A percentile compares a stretch with the other conserved stretches of the same genome.
Conservation (phyloP, 192 early-diverging fungal genomes). For the Spinellus fusiger region DNA sequence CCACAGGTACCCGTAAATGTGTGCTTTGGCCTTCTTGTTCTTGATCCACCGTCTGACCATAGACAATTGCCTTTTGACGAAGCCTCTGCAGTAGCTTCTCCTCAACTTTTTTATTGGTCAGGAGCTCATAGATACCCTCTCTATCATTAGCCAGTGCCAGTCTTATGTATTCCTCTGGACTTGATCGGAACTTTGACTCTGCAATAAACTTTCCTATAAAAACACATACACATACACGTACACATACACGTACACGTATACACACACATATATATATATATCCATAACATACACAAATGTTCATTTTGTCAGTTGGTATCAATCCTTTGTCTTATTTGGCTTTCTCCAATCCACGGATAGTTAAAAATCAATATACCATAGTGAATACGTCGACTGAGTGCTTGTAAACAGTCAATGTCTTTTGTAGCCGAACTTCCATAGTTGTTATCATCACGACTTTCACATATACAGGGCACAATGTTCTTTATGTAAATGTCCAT, state of each 20-base stretch:
- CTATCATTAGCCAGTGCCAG: slow-evolving; percentile 55
- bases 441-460: slow-evolving; percentile 75
- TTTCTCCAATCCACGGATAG: too few species aligned
- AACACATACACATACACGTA: too few species aligned
- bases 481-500: slow-evolving; percentile 76
- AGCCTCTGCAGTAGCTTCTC: slow-evolving; percentile 74
- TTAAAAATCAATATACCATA: slow-evolving; percentile 53
- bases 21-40: slow-evolving; percentile 21
- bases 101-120: slow-evolving; percentile 89
- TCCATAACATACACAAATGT: too few species aligned
- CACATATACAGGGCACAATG: slow-evolving; percentile 76
- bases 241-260: too few species aligned
- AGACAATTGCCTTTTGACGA: slow-evolving; percentile 84
- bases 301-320: too few species aligned
- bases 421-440: slow-evolving; percentile 92
- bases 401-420: slow-evolving; percentile 90
- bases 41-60: slow-evolving; percentile 68
- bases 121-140: slow-evolving; percentile 71
- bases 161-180: slow-evolving; percentile 30
- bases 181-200: slow-evolving; percentile 93
- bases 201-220: slow-evolving; percentile 87
- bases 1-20: slow-evolving; percentile 61
- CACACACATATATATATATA: too few species aligned
- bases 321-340: too few species aligned
- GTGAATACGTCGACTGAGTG: slow-evolving; percentile 89